Evolutionary conservation across 768 basidiomycete genomes (phyloP).

Genomic region (Mycena maculata): DNA sequence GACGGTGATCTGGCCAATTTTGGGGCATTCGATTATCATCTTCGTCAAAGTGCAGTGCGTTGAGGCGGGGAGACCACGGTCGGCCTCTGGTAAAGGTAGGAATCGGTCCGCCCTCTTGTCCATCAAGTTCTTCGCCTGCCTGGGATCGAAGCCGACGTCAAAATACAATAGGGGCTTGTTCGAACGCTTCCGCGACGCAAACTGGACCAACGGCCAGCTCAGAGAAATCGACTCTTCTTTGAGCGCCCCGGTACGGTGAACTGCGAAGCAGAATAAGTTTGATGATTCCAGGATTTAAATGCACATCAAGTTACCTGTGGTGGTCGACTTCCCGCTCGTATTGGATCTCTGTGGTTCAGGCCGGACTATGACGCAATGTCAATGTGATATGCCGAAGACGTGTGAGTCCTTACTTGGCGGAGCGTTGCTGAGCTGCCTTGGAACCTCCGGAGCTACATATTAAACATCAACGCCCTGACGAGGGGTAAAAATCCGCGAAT

Average conservation of each 20-base stretch:
- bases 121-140: slow-evolving; percentile 37
- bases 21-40: slow-evolving; percentile 60
- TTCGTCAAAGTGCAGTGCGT: slow-evolving; percentile 55
- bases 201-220: slow-evolving; percentile 64
- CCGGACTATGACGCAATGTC: neutral
- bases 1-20: slow-evolving; percentile 55
- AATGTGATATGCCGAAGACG: neutral
- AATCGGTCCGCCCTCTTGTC: slow-evolving; percentile 41
- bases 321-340: neutral
- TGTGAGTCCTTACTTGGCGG: neutral
- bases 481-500: no score
- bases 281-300: neutral
- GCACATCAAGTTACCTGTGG: slow-evolving; percentile 2
- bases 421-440: neutral
- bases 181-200: slow-evolving; percentile 24
- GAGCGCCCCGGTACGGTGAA: slow-evolving; percentile 39
- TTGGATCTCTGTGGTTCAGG: neutral
- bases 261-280: neutral
- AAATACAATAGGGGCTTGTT: slow-evolving; percentile 53
- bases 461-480: no score
- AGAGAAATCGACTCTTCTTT: slow-evolving; percentile 55
- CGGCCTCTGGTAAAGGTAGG: slow-evolving; percentile 46
- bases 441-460: slow-evolving; percentile 1
- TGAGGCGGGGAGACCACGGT: slow-evolving; percentile 55
- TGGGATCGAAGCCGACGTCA: slow-evolving; percentile 61